Evolutionary conservation across 768 basidiomycete species (phyloP), one percentile per base, ranked within the genome.

Genomic region (Macrocybe gigantea): DNA sequence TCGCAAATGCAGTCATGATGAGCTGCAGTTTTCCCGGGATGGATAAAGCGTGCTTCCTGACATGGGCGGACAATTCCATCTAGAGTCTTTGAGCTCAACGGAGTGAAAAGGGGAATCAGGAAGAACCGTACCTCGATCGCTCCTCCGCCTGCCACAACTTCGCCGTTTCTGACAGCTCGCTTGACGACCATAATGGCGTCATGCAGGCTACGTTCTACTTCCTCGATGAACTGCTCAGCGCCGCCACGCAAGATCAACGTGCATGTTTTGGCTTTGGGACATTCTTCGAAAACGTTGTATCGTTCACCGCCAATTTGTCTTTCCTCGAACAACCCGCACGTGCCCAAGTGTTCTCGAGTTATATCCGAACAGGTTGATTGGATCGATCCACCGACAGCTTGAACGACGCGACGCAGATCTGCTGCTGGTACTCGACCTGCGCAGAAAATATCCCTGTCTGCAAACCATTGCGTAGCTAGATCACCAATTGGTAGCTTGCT

Each of bases 171-270:
- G 56, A 99, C 85, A 4, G 96, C 94, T 45, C 96, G 78, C 69
- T 96, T 96, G 38, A 99, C 96, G n/a, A 99, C 94, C 94, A 98
- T 98, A 59, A 98, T 92, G 1, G 95, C 94, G 62, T 99, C 96
- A 61, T 99, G 95, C 56, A 99, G 68, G 80, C 91, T 93, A 48
- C 96, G 74, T 66, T 98, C 95, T 6, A 98, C 94, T 66, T 98
- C 96, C 61, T 93, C 93, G 52, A 98, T 98, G 67, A 99, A 98
- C 64, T 99, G 96, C 60, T 98, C 94, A 0, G 96, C 96, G 30
- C 96, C 96, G 49, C 96, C 96, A 45, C 96, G 80, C 50, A 99
- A 82, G 15, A 99, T 66, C 6, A 99, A 69, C 11, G 96, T 98
- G 64, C 96, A 97, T 1, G 95, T 98, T 68, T 92, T 93, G 7